Percentiles rank a stretch among this genome's conserved stretches.
These are phyloP conservation scores for Pulveroboletus sp. DNA, from an alignment of 768 basidiomycete genomes.

Conservation along the genomic window DNA sequence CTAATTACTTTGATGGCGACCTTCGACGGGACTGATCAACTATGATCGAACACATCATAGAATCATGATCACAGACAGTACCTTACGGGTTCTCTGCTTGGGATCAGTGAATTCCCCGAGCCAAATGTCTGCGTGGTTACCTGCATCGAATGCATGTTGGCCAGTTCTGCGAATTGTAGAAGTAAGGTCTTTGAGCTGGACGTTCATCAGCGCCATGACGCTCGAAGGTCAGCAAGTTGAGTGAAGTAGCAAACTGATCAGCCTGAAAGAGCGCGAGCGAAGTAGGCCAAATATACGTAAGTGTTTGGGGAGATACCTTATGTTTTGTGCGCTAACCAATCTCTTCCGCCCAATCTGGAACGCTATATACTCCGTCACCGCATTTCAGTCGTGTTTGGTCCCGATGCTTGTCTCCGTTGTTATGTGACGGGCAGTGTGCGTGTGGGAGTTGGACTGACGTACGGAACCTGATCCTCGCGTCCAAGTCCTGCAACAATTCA, in stretches of 20 bases:
- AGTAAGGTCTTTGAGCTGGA: constrained; percentile 22
- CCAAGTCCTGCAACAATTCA: too few relatives aligned
- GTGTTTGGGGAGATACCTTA: too few relatives aligned
- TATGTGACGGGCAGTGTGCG: too few relatives aligned
- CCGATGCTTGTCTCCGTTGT: too few relatives aligned
- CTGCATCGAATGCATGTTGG: constrained; percentile 15
- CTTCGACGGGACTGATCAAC: constrained; percentile 1
- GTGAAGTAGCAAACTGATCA: not conserved
- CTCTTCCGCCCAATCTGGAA: too few relatives aligned
- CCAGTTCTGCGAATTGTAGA: constrained; percentile 11
- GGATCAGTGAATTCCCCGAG: constrained; percentile 17
- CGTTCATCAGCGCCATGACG: constrained; percentile 17
- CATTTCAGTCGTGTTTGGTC: too few relatives aligned
- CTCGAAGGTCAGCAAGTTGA: not conserved
- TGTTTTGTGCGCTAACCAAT: too few relatives aligned
- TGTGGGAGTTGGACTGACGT: too few relatives aligned
- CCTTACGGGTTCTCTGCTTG: constrained; percentile 4
- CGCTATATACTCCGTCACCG: too few relatives aligned
- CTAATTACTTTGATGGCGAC: constrained; percentile 30
- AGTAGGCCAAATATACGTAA: too few relatives aligned
- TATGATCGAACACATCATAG: not conserved
- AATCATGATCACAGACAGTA: not conserved
- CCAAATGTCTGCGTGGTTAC: constrained; percentile 25
- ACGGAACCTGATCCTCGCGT: too few relatives aligned
- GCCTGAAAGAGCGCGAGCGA: too few relatives aligned